Base-by-base conservation (phyloP, 2,329 filamentous ascomycete genomes). In the Fusarium brevicatenulatum region DNA sequence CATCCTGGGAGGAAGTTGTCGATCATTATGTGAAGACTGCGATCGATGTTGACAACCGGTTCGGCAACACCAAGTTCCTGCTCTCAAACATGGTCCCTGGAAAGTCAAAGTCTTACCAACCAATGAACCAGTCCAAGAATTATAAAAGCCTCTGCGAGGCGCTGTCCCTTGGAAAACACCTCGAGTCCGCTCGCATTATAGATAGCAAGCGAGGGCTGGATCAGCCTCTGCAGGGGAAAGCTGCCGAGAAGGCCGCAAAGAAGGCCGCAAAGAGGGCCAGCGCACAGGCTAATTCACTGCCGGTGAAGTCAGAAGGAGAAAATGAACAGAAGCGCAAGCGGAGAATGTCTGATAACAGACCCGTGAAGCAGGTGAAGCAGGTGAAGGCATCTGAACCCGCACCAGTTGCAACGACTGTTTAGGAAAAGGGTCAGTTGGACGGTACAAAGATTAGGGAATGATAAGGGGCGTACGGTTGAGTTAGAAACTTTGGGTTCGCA, bases 1-100 rank as follows among this genome's bases (percentile, higher is more conserved):
- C 90, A 1, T 85, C 88, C 2, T 98, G 95, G 95, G 84, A 87
- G 67, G 91, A 95, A 55, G 91, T 97, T 3, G 93, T 93, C 7
- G 87, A 90, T 71, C 87, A 91, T 71, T 98, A 97, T 80, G 80
- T 98, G 72, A 88, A 88, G 70, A 88, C 88, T 37, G 88, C 91
- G 36, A 86, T 99, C 76, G 90, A 93, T 63, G 90, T 94, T 18
- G 91, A 95, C 79, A 98, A 99, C 81, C 91, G 91, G 70, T 96
- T 92, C 81, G 92, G 93, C 49, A 99, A 99, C 83, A 97, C 95
- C 9, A 99, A 99, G 81, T 99, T 93, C 80, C 86, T 96, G 37
- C 89, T 99, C 34, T 89, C 90, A 46, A 94, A 97, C 81, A 89
- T 98, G 82, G 90, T 98, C 30, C 94, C 95, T 0, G 94, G 95